phyloP scores from a whole-genome alignment of 805 yeast species.

The Saturnispora mendoncae region DNA sequence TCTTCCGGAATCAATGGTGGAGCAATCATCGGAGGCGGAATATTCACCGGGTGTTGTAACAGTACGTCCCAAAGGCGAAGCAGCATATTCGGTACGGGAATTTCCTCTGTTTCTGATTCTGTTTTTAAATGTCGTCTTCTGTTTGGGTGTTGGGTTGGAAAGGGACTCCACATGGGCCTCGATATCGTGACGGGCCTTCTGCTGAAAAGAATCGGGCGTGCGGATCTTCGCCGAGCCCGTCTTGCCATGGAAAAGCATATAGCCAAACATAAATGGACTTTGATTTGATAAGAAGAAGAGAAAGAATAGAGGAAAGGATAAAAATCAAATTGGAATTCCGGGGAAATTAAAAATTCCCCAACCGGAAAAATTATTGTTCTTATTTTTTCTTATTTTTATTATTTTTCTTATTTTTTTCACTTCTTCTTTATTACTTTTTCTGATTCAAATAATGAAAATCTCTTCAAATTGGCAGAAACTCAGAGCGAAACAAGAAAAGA shows the following conservation, averaged over 20 bases:
- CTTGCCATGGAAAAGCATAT: conserved; percentile 19
- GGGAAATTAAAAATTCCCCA: not conserved
- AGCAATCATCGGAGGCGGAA: conserved; percentile 21
- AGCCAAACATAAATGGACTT: conserved; percentile 25
- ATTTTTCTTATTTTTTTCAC: not conserved
- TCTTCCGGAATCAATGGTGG: conserved; percentile 19
- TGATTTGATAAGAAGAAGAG: not conserved
- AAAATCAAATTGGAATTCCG: too few species aligned
- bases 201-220: conserved; percentile 28
- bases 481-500: conserved; percentile 10
- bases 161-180: conserved; percentile 21
- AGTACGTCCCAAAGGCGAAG: conserved; percentile 27
- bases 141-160: conserved; percentile 8
- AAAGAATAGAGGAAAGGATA: conserved; percentile 4
- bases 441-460: conserved; percentile 1
- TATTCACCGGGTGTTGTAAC: too few species aligned
- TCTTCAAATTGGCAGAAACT: conserved; percentile 21
- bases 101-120: too few species aligned
- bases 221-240: conserved; percentile 21
- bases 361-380: not conserved
- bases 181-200: conserved; percentile 28
- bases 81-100: too few species aligned
- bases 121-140: too few species aligned
- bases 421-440: too few species aligned
- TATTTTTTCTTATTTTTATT: too few species aligned